Evolutionary conservation across 2,329 filamentous ascomycete genomes (phyloP).

Genomic region (Penicillium sp.): DNA sequence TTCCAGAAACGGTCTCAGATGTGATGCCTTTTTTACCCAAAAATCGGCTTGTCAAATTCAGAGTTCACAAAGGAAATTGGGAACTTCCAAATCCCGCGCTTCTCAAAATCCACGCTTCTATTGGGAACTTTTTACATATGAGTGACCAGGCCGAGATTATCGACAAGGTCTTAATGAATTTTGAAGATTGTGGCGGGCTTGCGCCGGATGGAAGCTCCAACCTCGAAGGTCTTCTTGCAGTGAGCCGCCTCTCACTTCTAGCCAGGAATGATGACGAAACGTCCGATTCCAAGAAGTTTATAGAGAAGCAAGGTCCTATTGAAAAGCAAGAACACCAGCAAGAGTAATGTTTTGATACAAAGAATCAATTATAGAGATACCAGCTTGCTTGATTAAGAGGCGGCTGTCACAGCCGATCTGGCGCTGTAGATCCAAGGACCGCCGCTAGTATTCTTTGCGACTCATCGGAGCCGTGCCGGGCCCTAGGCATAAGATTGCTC

Average conservation of each 20-base stretch:
- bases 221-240: slow-evolving; percentile 14
- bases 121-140: slow-evolving; percentile 18
- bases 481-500: no score
- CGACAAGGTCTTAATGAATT: slow-evolving; percentile 13
- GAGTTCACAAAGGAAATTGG: slow-evolving; percentile 11
- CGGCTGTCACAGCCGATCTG: no score
- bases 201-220: slow-evolving; percentile 12
- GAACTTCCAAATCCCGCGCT: slow-evolving; percentile 15
- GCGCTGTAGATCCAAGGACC: no score
- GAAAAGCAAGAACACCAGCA: slow-evolving; percentile 3
- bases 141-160: slow-evolving; percentile 17
- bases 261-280: slow-evolving; percentile 6
- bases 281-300: slow-evolving; percentile 4
- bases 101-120: slow-evolving; percentile 17
- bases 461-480: no score
- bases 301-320: slow-evolving; percentile 5
- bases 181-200: slow-evolving; percentile 11
- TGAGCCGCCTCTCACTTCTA: slow-evolving; percentile 12
- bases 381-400: slow-evolving; percentile 6
- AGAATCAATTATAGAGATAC: slow-evolving; percentile 6
- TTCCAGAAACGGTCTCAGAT: slow-evolving; percentile 5
- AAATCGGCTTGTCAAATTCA: slow-evolving; percentile 14
- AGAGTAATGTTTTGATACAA: slow-evolving; percentile 2
- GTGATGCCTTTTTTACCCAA: slow-evolving; percentile 9
- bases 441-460: no score